These are phyloP conservation scores for Coniochaeta sp. DNA, from an alignment of 2,329 filamentous ascomycete species.

Conservation along the genomic window DNA sequence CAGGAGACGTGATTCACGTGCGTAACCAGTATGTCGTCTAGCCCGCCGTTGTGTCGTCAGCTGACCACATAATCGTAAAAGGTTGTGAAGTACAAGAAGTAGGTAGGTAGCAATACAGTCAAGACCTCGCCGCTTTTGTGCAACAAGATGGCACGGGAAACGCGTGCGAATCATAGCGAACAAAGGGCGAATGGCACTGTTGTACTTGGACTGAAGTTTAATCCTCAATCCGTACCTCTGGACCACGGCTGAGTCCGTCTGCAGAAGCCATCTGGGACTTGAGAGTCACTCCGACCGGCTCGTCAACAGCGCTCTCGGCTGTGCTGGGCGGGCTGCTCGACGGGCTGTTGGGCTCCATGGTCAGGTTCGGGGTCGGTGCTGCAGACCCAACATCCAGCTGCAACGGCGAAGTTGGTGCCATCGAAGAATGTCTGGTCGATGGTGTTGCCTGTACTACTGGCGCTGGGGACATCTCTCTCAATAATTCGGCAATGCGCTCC, in stretches of 20 bases:
- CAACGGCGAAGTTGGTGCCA: constrained; percentile 25
- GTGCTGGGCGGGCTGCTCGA: constrained; percentile 60
- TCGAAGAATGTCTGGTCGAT: constrained; percentile 3
- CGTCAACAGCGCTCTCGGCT: constrained; percentile 45
- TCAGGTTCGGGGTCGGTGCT: constrained; percentile 58
- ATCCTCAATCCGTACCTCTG: constrained; percentile 6
- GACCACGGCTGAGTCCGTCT: not conserved
- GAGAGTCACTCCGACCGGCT: constrained; percentile 19
- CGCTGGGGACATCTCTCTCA: not conserved
- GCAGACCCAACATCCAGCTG: constrained; percentile 42
- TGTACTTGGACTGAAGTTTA: not conserved
- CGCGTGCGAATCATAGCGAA: not conserved
- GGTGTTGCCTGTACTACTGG: not conserved
- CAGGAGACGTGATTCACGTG: not conserved
- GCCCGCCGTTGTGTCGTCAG: no score
- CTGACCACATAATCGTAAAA: no score
- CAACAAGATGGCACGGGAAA: not conserved
- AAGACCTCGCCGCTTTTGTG: not conserved
- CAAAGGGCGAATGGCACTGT: not conserved
- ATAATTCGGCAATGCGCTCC: constrained; percentile 52
- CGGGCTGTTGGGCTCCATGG: constrained; percentile 62
- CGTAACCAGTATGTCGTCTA: no score
- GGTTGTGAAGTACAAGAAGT: no score
- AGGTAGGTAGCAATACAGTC: no score
- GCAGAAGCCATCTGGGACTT: not conserved